Evolutionary conservation across 2,329 filamentous ascomycete genomes (phyloP).

Genomic region (Neofusicoccum parvum): DNA sequence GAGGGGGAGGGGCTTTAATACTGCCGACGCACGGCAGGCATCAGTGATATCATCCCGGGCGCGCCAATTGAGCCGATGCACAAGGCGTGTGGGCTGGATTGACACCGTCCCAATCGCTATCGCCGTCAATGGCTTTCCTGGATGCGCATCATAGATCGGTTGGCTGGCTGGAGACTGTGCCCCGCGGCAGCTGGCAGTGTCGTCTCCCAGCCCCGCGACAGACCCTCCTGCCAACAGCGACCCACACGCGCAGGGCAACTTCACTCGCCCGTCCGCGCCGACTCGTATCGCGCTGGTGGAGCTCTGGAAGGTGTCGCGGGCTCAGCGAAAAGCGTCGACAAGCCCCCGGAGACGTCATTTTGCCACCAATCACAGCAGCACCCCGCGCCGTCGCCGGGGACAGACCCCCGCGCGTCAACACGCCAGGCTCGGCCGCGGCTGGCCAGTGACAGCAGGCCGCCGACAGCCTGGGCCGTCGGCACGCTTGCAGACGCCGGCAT

Average conservation of each 20-base stretch:
- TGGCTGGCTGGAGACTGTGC: not conserved
- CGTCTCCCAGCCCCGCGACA: not conserved
- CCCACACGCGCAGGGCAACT: not conserved
- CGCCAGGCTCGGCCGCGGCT: not conserved
- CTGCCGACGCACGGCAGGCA: not conserved
- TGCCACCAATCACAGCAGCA: constrained; percentile 18
- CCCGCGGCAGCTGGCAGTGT: not conserved
- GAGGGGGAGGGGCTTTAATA: constrained; percentile 22
- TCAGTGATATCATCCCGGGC: constrained; percentile 17
- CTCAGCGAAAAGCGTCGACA: not conserved
- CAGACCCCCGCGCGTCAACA: not conserved
- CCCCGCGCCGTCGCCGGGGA: not conserved
- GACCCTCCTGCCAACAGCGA: not conserved
- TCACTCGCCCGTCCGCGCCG: not conserved
- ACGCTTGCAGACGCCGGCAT: not conserved
- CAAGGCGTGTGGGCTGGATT: not conserved
- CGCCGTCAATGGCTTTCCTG: not conserved
- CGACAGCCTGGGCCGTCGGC: not conserved
- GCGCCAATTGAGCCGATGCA: constrained; percentile 16
- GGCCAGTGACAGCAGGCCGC: not conserved
- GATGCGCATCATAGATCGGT: constrained; percentile 17
- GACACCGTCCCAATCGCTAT: constrained; percentile 1
- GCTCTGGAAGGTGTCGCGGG: constrained; percentile 15
- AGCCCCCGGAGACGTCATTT: constrained; percentile 14
- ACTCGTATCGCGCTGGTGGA: constrained; percentile 1